Conservation (phyloP, 2,329 filamentous ascomycete genomes). For the Fusarium odoratissimum region DNA sequence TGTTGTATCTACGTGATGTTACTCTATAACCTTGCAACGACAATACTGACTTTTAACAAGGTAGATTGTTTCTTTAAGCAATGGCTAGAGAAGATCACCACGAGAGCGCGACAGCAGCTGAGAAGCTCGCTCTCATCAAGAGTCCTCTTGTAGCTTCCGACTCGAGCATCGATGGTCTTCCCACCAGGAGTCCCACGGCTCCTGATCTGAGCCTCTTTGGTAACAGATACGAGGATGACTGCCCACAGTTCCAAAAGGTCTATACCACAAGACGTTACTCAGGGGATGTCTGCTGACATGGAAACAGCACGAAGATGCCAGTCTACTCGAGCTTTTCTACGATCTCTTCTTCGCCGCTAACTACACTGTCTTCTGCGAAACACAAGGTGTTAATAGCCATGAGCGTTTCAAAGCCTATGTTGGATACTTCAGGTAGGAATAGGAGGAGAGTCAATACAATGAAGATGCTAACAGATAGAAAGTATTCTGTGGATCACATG, state of each 20-base stretch:
- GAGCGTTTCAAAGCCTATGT: constrained; percentile 50
- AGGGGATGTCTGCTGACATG: neutral
- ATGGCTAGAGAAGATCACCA: constrained; percentile 31
- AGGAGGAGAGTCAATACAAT: accelerated
- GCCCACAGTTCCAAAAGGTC: constrained; percentile 45
- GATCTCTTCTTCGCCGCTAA: constrained; percentile 66
- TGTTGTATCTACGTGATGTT: too few species aligned
- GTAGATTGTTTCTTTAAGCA: neutral
- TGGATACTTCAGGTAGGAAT: constrained; percentile 51
- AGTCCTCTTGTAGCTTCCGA: constrained; percentile 45
- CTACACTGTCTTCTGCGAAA: constrained; percentile 66
- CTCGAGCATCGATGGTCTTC: constrained; percentile 14
- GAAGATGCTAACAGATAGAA: neutral
- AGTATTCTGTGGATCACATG: constrained; percentile 76
- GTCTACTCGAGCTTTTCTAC: constrained; percentile 53
- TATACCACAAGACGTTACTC: accelerated
- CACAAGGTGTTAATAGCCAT: constrained; percentile 48
- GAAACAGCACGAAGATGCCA: constrained; percentile 51
- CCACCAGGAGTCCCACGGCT: neutral
- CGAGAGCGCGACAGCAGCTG: constrained; percentile 12
- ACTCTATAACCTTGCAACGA: neutral
- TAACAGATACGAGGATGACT: constrained; percentile 38
- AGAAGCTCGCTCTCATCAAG: constrained; percentile 49
- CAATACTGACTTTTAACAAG: neutral
- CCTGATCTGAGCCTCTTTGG: constrained; percentile 43